Evolutionary conservation across 2,329 filamentous ascomycete species (phyloP), one percentile per base, ranked within the genome.

Genomic region (Xylaria sp.): DNA sequence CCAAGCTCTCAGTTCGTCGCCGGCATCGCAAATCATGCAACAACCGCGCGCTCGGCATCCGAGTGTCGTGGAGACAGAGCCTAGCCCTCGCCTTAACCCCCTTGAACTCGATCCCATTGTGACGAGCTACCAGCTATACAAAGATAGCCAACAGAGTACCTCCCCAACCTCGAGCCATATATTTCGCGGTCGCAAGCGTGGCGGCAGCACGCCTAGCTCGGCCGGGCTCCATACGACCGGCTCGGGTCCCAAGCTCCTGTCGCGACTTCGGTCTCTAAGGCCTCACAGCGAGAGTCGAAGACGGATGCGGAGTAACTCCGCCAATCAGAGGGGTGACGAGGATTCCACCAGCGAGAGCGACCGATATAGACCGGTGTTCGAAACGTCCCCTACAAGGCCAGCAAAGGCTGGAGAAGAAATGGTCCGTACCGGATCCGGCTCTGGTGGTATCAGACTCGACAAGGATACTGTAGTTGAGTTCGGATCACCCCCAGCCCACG

Each of bases 51-150:
- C 72, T 9, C 71, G 73, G 19, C 71, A 72, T 3, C 74, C 78
- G 2, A 79, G 78, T 25, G 65, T 79, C n/a, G 75, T 80, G 7
- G 76, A 80, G 60, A 80, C 79, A 1, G 79, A 81, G 60, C 80
- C 80, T 0, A 80, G 78, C 8, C 79, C 79, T 1, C 71, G 73
- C 3, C 67, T 77, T 9, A 53, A 54, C 3, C 59, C 62, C 1
- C 54, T 69, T 23, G 70, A 68, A 17, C 38, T 66, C 15, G 72
- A 73, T 3, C 49, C 68, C 8, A 55, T 71, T 2, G 51, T 68
- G 33, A 73, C 72, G 2, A 74, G 72, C 58, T 74, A 74, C 60
- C 67, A 67, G 21, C 63, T 74, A 7, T 73, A 73, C 35, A 62
- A 54, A 27, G 58, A 55, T 25, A 9, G 33, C 33, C 46, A 49